These are phyloP conservation scores for Zizania palustris DNA, from an alignment of 202 grass and related monocot species.

Conservation along the genomic window DNA sequence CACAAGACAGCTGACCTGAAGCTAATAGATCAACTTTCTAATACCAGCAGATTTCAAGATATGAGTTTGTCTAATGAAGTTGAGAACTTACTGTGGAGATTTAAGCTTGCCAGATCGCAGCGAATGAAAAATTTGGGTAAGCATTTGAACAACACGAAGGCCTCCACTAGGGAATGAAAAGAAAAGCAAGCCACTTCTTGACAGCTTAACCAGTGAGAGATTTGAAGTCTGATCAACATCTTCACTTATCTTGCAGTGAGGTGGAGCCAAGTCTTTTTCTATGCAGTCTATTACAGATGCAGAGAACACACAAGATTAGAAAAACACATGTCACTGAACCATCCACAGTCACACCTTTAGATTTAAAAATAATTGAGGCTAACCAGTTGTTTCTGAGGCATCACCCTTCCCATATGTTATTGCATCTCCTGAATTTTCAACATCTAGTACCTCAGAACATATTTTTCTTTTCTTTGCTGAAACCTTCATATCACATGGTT, in stretches of 20 bases:
- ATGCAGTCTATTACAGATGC: conserved; percentile 39
- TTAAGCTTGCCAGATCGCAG: conserved; percentile 71
- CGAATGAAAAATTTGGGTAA: conserved; percentile 70
- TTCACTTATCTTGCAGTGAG: conserved; percentile 45
- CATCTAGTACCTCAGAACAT: conserved; percentile 40
- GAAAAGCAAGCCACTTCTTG: conserved; percentile 86
- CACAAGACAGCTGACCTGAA: background rate
- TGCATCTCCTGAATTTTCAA: conserved; percentile 40
- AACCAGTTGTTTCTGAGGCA: conserved; percentile 55
- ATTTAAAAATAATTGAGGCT: conserved; percentile 28
- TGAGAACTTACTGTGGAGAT: conserved; percentile 65
- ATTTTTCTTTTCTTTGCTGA: conserved; percentile 83
- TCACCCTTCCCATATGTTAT: conserved; percentile 27
- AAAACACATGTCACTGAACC: background rate
- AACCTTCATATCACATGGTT: conserved; percentile 48
- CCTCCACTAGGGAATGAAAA: conserved; percentile 69
- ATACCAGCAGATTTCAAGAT: conserved; percentile 11
- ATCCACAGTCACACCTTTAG: background rate
- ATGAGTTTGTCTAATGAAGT: conserved; percentile 23
- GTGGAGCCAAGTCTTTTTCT: conserved; percentile 35
- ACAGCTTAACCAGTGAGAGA: conserved; percentile 86
- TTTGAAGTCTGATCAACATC: conserved; percentile 43
- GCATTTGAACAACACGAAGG: conserved; percentile 60
- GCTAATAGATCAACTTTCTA: conserved; percentile 30
- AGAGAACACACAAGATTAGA: conserved; percentile 35